Conservation (phyloP, 805 yeast species). For the Myxozyma nipponensis region DNA sequence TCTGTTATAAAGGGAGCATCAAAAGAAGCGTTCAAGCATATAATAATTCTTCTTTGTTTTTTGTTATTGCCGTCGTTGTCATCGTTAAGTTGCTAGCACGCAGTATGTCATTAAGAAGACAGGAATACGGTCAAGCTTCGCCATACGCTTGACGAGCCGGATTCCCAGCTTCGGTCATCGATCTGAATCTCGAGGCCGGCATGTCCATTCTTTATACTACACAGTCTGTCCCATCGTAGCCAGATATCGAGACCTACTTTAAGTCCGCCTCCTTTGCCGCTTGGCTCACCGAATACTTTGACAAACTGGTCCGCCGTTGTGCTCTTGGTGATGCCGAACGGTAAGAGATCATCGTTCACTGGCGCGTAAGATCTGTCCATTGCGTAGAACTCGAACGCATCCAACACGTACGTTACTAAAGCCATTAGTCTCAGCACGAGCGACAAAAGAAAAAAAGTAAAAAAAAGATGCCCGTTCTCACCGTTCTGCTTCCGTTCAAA, state of each 20-base stretch:
- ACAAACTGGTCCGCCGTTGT: constrained; percentile 12
- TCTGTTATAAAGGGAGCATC: too few relatives aligned
- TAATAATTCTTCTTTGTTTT: background rate
- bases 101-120: background rate
- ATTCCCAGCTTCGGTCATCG: constrained; percentile 14
- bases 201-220: background rate
- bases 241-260: constrained; percentile 13
- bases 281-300: constrained; percentile 11
- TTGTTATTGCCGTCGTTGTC: background rate
- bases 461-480: too few relatives aligned
- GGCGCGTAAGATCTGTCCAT: constrained; percentile 4
- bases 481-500: background rate
- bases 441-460: too few relatives aligned
- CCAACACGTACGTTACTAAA: background rate
- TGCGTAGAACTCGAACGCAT: constrained; percentile 11
- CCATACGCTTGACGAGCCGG: constrained; percentile 13
- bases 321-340: constrained; percentile 1
- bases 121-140: constrained; percentile 5
- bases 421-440: too few relatives aligned
- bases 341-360: constrained; percentile 1
- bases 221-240: constrained; percentile 15
- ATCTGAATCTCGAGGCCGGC: constrained; percentile 12
- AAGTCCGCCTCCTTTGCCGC: constrained; percentile 19
- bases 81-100: too few relatives aligned
- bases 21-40: too few relatives aligned